phyloP scores from a whole-genome alignment of 2,329 filamentous ascomycete genomes.

The Aspergillus japonicus region DNA sequence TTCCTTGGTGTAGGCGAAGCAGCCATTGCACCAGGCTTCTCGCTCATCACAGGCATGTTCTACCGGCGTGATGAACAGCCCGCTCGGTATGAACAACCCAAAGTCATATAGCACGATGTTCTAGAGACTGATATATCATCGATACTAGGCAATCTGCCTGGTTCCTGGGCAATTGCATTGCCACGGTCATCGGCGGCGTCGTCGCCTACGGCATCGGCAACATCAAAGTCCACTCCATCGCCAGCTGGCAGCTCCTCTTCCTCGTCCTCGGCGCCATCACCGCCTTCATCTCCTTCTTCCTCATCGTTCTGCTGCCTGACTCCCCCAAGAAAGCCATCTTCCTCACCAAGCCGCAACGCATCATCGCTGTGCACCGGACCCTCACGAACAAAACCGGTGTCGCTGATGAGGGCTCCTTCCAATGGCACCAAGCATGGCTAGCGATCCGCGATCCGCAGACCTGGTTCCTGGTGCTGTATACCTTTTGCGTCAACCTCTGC shows the following conservation, averaged over 20 bases:
- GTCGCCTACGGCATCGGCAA: conserved; percentile 31
- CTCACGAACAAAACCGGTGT: conserved; percentile 53
- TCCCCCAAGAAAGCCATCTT: conserved; percentile 43
- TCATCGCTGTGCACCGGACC: conserved; percentile 54
- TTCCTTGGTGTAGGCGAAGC: conserved; percentile 33
- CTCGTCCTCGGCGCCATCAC: conserved; percentile 32
- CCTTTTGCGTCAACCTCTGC: conserved; percentile 33
- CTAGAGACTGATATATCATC: background rate
- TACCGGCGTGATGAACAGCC: conserved; percentile 37
- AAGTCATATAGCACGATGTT: no score
- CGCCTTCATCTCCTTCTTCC: conserved; percentile 16
- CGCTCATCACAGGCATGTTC: conserved; percentile 39
- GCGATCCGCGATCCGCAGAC: conserved; percentile 32
- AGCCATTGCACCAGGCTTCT: conserved; percentile 34
- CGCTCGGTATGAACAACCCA: conserved; percentile 15
- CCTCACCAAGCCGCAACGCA: conserved; percentile 40
- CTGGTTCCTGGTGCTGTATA: conserved; percentile 35
- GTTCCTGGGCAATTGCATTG: conserved; percentile 37
- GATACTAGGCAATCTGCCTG: conserved; percentile 32
- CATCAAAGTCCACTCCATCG: conserved; percentile 18
- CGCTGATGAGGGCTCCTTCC: conserved; percentile 50
- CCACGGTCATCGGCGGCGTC: conserved; percentile 30
- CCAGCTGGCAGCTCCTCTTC: conserved; percentile 34
- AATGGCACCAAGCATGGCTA: conserved; percentile 42
- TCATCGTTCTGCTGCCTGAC: conserved; percentile 25